Evolutionary conservation across 768 basidiomycete species (phyloP), one percentile per base, ranked within the genome.

Genomic region (Kwoniella sp.): DNA sequence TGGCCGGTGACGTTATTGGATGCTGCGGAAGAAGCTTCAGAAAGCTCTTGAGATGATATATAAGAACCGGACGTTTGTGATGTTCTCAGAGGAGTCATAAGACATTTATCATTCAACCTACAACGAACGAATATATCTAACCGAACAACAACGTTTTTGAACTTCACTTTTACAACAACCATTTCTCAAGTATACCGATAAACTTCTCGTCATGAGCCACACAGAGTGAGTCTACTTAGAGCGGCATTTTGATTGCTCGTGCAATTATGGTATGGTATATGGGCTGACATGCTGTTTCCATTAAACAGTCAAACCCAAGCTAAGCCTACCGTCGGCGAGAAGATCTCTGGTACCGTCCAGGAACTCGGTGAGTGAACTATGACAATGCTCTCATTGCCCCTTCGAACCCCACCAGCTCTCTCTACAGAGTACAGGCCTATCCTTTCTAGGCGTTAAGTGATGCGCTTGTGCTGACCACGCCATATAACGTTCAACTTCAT

Each of bases 271-370:
- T 44, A 44, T 19, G 17, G 4, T 44, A 44, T 10, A 15, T 10
- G 7, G 40, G 17, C 40, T 44, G 40, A 44, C 4, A 15, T 15
- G 3, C 17, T 5, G 33, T 44, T 19, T 19, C 40, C 40, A 44
- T 19, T n/a, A n/a, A n/a, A n/a, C n/a, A 44, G 40, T 19, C 40
- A 44, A 44, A 10, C 40, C 7, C 40, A 44, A 19, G 50, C 49
- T n/a, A 62, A 62, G 26, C 60, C 60, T 15, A 54, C 60, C 46
- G 46, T 62, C 15, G 60, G 60, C 21, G 51, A 62, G 44, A 62
- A 62, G 53, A 55, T 62, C 30, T 51, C 51, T 24, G 60, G 60
- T 24, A 40, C 37, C 29, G 21, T 62, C 19, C n/a, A 62, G 21
- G 53, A 54, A 22, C 21, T 62, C 12, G 44, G 60, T 62, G 29